phyloP scores from a whole-genome alignment of 2,329 filamentous ascomycete genomes.

The Hypoxylon sp. region DNA sequence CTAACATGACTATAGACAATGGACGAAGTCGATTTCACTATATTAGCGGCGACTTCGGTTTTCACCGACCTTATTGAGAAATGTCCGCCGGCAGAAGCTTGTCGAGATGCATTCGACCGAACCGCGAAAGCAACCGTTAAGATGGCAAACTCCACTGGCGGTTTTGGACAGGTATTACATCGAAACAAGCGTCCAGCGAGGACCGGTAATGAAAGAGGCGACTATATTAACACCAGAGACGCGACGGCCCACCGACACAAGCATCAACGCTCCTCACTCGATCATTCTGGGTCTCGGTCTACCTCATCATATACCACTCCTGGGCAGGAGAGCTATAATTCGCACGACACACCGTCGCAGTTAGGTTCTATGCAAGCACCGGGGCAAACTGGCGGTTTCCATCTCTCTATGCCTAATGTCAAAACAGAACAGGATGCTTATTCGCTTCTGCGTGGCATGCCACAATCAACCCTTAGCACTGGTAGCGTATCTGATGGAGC shows the following conservation, averaged over 20 bases:
- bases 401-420: conserved; percentile 51
- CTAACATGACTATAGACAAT: conserved; percentile 72
- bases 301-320: conserved; percentile 45
- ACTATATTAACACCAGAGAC: conserved; percentile 54
- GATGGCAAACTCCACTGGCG: conserved; percentile 91
- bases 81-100: conserved; percentile 94
- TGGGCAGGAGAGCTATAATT: conserved; percentile 47
- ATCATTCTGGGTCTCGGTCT: conserved; percentile 46
- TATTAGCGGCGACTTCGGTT: conserved; percentile 92
- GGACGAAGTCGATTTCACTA: conserved; percentile 98
- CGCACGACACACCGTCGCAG: conserved; percentile 45
- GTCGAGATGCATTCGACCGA: conserved; percentile 92
- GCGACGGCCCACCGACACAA: conserved; percentile 53
- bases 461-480: conserved; percentile 58
- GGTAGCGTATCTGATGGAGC: conserved; percentile 57
- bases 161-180: conserved; percentile 72
- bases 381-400: conserved; percentile 50
- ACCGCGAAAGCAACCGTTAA: conserved; percentile 96
- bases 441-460: conserved; percentile 59
- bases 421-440: conserved; percentile 60
- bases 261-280: conserved; percentile 43
- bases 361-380: conserved; percentile 47
- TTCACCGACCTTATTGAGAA: conserved; percentile 93
- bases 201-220: conserved; percentile 47
- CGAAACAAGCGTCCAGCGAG: conserved; percentile 52